Evolutionary conservation across 2,329 filamentous ascomycete genomes (phyloP).

Genomic region (Venturia carpophila): DNA sequence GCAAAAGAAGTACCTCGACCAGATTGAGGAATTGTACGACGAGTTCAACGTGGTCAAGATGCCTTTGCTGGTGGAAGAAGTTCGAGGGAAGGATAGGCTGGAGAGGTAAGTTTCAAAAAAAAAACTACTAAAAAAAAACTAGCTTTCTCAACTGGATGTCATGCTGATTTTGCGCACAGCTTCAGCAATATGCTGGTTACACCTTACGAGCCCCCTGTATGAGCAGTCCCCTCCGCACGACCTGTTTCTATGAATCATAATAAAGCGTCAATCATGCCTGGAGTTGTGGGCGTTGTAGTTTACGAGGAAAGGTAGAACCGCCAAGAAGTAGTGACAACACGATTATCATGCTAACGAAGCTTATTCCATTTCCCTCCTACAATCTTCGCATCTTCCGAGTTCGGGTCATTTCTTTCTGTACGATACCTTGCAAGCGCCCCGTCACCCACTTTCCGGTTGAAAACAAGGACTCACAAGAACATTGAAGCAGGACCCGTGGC

Average conservation of each 20-base stretch:
- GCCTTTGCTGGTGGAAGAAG: constrained; percentile 91
- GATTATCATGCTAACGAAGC: neutral
- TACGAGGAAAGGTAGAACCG: neutral
- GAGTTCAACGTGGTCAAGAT: constrained; percentile 99
- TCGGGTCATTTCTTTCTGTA: no score
- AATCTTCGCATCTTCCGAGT: no score
- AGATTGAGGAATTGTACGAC: constrained; percentile 97
- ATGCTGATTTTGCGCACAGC: constrained; percentile 26
- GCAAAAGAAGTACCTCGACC: constrained; percentile 98
- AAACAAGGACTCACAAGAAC: no score
- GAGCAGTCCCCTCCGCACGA: neutral
- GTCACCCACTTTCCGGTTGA: no score
- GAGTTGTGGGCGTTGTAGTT: neutral
- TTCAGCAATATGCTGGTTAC: constrained; percentile 80
- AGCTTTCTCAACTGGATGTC: neutral
- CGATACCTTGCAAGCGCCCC: no score
- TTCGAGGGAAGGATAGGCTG: constrained; percentile 86
- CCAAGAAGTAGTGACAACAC: neutral
- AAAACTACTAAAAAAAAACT: no score
- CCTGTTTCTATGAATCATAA: neutral
- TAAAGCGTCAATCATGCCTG: neutral
- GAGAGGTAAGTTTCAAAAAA: constrained; percentile 53
- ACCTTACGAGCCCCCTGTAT: constrained; percentile 61
- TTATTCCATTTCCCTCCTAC: no score
- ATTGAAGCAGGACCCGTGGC: no score